These are phyloP conservation scores for Rhamnella rubrinervis DNA, from an alignment of 331 rosid genomes.

Conservation along the genomic window DNA sequence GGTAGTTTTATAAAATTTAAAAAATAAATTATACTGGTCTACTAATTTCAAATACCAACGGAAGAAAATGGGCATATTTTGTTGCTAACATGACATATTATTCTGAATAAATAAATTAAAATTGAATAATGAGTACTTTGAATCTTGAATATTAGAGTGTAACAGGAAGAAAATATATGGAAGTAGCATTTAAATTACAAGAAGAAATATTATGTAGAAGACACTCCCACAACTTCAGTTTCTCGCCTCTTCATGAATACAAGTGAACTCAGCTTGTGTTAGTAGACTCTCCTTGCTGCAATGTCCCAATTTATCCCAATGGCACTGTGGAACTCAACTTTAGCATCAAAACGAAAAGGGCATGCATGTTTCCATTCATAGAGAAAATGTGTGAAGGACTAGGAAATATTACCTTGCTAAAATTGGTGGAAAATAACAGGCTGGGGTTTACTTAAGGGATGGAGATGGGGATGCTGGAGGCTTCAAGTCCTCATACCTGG, in stretches of 20 bases:
- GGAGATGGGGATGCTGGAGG: slow-evolving; percentile 56
- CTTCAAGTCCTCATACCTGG: slow-evolving; percentile 60
- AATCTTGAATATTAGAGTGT: not conserved
- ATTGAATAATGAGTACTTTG: not conserved
- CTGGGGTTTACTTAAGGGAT: slow-evolving; percentile 23
- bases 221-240: slow-evolving; percentile 21
- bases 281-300: not conserved
- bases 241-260: slow-evolving; percentile 23
- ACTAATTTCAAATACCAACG: too few relatives aligned
- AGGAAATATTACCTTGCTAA: slow-evolving; percentile 16
- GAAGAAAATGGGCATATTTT: too few relatives aligned
- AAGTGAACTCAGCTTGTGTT: not conserved
- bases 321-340: slow-evolving; percentile 11
- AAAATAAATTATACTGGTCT: too few relatives aligned
- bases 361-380: not conserved
- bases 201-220: not conserved
- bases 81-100: not conserved
- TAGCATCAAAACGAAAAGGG: slow-evolving; percentile 3
- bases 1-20: too few relatives aligned
- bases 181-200: not conserved
- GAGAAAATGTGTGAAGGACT: not conserved
- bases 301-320: not conserved
- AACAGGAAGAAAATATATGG: not conserved
- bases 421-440: not conserved
- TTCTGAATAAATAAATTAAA: too few relatives aligned